Evolutionary conservation across 768 basidiomycete species (phyloP), one percentile per base, ranked within the genome.

Genomic region (Steccherinum ochraceum): DNA sequence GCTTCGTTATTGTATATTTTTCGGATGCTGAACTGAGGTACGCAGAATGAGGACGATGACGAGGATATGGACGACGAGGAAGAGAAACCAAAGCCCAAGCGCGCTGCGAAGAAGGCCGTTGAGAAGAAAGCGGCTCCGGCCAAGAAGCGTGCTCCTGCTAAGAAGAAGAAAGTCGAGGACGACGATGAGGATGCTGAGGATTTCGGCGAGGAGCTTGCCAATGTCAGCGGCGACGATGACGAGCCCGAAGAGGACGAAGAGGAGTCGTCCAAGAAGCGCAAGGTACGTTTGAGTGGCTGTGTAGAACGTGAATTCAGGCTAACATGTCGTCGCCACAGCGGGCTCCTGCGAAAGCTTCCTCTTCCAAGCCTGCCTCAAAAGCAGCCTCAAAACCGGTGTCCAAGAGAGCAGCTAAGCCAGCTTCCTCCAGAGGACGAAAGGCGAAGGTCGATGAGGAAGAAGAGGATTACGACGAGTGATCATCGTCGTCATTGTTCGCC

Each of bases 221-320:
- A 66, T 1, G 67, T 72, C 21, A 65, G 66, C 30, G 73, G 58
- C 5, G 74, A 69, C 13, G 72, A 62, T n/a, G 76, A 73, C 11
- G 78, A 75, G 4, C 75, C 59, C 7, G 63, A 74, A 1, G 77
- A 79, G 11, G 67, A 67, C 5, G 53, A 47, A 5, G 71, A 70
- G 7, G 64, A 64, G 56, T 65, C 64, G 18, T 50, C 51, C 59
- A 86, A 82, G 72, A 90, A 89, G 69, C 82, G 84, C 69, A 86
- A 88, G 81, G 86, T 82, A 58, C 19, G 69, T 56, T 16, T 5
- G 2, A 41, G 3, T 40, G 2, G 20, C 20, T n/a, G 13, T n/a
- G 35, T n/a, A 11, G 11, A 39, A 11, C 35, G 11, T n/a, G 11
- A 11, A 39, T 11, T n/a, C 11, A 39, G 11, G 35, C 11, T 39